These are phyloP conservation scores for Paracorniculantispora psalliotae DNA, from an alignment of 2,329 filamentous ascomycete genomes.

Conservation along the genomic window DNA sequence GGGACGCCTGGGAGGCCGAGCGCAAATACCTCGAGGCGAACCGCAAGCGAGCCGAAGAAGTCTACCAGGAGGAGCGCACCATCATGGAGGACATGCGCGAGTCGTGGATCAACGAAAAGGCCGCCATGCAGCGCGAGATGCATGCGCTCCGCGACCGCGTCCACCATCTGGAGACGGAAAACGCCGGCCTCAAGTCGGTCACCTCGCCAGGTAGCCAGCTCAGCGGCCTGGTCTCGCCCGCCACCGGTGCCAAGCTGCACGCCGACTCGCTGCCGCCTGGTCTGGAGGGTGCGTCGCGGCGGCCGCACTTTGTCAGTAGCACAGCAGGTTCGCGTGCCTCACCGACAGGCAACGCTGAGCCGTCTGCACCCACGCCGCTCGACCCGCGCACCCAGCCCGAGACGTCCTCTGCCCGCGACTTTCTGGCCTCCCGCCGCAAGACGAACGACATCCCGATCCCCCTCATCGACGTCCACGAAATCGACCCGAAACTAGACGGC, in stretches of 20 bases:
- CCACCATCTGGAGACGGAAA: conserved; percentile 32
- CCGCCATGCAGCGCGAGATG: conserved; percentile 36
- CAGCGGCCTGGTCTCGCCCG: conserved; percentile 24
- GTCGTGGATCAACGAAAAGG: conserved; percentile 43
- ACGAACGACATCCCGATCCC: conserved; percentile 32
- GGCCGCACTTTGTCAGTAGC: conserved; percentile 28
- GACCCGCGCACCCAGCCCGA: conserved; percentile 41
- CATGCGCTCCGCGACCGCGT: conserved; percentile 36
- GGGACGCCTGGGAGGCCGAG: conserved; percentile 50
- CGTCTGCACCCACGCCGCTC: conserved; percentile 34
- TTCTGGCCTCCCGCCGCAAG: conserved; percentile 29
- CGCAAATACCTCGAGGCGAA: conserved; percentile 50
- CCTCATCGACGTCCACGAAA: conserved; percentile 53
- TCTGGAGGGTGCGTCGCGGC: conserved; percentile 29
- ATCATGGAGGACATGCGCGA: conserved; percentile 49
- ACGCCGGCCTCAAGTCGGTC: conserved; percentile 28
- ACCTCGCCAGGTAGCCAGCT: conserved; percentile 25
- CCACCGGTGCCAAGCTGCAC: not conserved
- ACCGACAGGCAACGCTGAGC: conserved; percentile 30
- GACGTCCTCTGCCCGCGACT: conserved; percentile 31
- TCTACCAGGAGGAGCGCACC: conserved; percentile 50
- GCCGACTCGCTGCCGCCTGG: conserved; percentile 28
- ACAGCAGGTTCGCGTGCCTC: conserved; percentile 32
- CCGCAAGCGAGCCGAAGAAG: conserved; percentile 47
- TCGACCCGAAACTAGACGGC: conserved; percentile 56